phyloP scores from a whole-genome alignment of 2,329 filamentous ascomycete genomes.

The Boeremia exigua region DNA sequence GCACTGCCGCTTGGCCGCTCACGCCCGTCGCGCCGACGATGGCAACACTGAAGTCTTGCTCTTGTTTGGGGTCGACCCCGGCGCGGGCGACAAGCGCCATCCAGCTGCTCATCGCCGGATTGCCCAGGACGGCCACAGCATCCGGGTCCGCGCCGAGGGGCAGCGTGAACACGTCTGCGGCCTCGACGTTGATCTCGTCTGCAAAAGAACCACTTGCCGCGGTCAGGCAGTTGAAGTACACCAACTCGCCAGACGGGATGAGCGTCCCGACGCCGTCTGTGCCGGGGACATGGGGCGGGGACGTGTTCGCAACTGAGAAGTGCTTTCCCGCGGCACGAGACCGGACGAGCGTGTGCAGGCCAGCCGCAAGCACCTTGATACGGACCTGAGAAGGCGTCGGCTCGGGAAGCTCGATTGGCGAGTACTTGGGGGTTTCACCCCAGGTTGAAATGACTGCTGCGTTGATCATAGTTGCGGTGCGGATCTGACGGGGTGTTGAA shows the following conservation, averaged over 20 bases:
- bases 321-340: constrained; percentile 61
- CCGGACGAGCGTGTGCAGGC: constrained; percentile 62
- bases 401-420: constrained; percentile 44
- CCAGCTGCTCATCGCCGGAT: constrained; percentile 64
- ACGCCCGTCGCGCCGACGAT: constrained; percentile 62
- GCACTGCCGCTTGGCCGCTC: constrained; percentile 59
- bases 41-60: constrained; percentile 54
- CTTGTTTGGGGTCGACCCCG: constrained; percentile 38
- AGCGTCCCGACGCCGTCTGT: constrained; percentile 60
- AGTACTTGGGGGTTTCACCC: constrained; percentile 45
- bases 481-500: too few relatives aligned
- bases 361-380: constrained; percentile 60
- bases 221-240: constrained; percentile 57
- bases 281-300: constrained; percentile 60
- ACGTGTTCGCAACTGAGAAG: constrained; percentile 57
- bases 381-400: constrained; percentile 52
- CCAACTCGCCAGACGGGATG: constrained; percentile 53
- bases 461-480: too few relatives aligned
- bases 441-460: constrained; percentile 52
- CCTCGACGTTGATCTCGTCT: constrained; percentile 58
- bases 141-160: constrained; percentile 56
- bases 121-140: constrained; percentile 60
- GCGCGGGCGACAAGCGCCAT: constrained; percentile 61
- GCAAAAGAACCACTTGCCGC: constrained; percentile 53
- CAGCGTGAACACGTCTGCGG: constrained; percentile 49